Base-by-base conservation (phyloP, 306 rosid species). In the Arachis hypogaea region DNA sequence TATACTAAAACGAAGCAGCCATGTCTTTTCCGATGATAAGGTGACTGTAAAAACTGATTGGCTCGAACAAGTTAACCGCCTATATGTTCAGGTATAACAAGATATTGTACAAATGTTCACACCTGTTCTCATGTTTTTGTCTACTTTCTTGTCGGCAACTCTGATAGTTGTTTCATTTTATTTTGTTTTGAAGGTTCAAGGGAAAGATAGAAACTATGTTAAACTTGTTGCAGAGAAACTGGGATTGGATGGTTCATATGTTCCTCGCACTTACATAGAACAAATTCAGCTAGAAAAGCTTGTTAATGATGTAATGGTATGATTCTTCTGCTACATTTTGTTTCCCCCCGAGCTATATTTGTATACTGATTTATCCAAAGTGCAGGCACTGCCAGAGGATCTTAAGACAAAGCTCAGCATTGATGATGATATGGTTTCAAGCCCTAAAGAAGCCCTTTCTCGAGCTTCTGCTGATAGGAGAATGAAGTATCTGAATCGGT, bases 381-480 rank as follows among this genome's bases (percentile, higher is more conserved):
- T 86, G 72, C 88, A 94, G 99, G 85, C 99, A 54, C 77, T 94
- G 87, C 99, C 99, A 68, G 99, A 88, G 82, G 99, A 94, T 83
- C 86, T 94, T 70, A 92, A 69, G 83, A 69, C 97, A 69, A 86
- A 92, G 78, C 96, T 94, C 78, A 94, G 97, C 80, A 80, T 94
- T 76, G 96, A 92, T 0, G 96, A 92, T 65, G 99, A 94, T 69
- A 60, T 77, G 28, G 82, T 82, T 85, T 88, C 88, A 45, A 94
- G 97, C 85, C 99, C 99, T 44, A 94, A 94, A 88, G 99, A 94
- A 79, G 99, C 99, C 74, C 95, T 94, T 77, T 89, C 99, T 74
- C 87, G 92, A 77, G 97, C 97, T 43, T 92, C 99, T 22, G 92
- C 97, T 49, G 99, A 94, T 83, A 88, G 92, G 84, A 88, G 99